phyloP scores from a whole-genome alignment of 176 grass and related monocot genomes.

The Avena eriantha region DNA sequence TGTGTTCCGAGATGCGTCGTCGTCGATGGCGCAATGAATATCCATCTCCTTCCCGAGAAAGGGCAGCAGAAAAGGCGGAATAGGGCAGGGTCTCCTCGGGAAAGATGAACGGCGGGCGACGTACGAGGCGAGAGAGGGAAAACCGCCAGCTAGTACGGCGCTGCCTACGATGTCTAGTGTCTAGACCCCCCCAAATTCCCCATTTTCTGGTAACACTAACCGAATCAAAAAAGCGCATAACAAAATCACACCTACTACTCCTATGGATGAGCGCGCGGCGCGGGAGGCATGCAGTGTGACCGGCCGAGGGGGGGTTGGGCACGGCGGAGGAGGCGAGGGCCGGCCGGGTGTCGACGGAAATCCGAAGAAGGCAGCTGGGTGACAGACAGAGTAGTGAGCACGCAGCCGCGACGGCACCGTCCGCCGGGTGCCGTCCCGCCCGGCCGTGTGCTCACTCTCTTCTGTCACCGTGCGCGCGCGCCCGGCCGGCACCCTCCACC shows the following conservation, averaged over 20 bases:
- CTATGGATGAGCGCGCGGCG: neutral
- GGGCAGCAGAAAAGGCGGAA: slow-evolving; percentile 20
- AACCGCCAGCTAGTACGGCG: slow-evolving; percentile 26
- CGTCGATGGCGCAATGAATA: slow-evolving; percentile 46
- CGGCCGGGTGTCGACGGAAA: neutral
- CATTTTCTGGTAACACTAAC: neutral
- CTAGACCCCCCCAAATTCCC: neutral
- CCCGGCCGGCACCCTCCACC: neutral
- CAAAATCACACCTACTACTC: neutral
- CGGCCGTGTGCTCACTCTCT: slow-evolving; percentile 80
- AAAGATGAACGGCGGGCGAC: slow-evolving; percentile 50
- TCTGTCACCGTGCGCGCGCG: slow-evolving; percentile 63
- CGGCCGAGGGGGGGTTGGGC: neutral
- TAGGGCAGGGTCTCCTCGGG: slow-evolving; percentile 42
- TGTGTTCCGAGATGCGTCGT: slow-evolving; percentile 37
- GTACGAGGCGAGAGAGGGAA: slow-evolving; percentile 36
- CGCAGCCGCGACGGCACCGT: slow-evolving; percentile 69
- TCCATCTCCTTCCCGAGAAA: slow-evolving; percentile 43
- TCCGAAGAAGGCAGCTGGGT: slow-evolving; percentile 17
- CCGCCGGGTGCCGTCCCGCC: slow-evolving; percentile 59
- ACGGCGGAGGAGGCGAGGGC: neutral
- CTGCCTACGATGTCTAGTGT: neutral
- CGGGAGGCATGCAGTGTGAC: neutral
- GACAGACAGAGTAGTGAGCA: slow-evolving; percentile 78
- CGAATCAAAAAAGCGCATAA: slow-evolving; percentile 47